phyloP scores from a whole-genome alignment of 805 yeast species.

The Ogataea ganodermae region DNA sequence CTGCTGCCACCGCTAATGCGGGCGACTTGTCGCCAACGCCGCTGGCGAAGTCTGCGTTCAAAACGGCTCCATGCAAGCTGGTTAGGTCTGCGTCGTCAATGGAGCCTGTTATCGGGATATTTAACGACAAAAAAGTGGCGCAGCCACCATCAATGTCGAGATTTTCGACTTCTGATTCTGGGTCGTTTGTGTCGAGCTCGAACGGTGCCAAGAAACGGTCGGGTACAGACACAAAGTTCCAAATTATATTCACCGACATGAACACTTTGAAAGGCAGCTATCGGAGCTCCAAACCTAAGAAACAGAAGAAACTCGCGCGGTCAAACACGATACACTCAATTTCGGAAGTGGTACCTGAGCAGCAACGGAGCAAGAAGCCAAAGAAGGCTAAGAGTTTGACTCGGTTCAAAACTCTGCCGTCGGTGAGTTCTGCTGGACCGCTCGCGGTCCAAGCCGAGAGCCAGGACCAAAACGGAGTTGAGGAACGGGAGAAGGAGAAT shows the following conservation, averaged over 20 bases:
- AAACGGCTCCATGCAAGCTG: conserved; percentile 30
- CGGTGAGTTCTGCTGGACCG: conserved; percentile 6
- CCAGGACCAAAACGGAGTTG: neutral
- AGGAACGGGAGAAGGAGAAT: neutral
- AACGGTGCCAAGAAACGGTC: conserved; percentile 12
- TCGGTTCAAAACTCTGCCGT: conserved; percentile 13
- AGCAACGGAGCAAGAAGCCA: conserved; percentile 11
- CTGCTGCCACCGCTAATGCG: conserved; percentile 9
- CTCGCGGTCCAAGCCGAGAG: neutral
- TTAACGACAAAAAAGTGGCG: conserved; percentile 23
- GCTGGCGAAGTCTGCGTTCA: conserved; percentile 30
- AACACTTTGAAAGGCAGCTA: conserved; percentile 28
- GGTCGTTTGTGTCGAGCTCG: conserved; percentile 1
- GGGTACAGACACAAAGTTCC: conserved; percentile 40
- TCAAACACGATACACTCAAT: conserved; percentile 22
- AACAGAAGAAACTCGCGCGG: conserved; percentile 20
- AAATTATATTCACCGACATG: conserved; percentile 48
- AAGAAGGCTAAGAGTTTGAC: conserved; percentile 14
- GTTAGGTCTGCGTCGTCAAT: conserved; percentile 29
- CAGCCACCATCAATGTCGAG: conserved; percentile 15
- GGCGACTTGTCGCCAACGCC: conserved; percentile 36
- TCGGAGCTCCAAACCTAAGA: conserved; percentile 14
- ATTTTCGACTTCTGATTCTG: conserved; percentile 4
- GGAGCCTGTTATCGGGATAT: conserved; percentile 37
- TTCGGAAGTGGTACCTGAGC: conserved; percentile 1